Evolutionary conservation across 805 yeast species (phyloP), one percentile per base, ranked within the genome.

Genomic region (Clavispora asparagi): DNA sequence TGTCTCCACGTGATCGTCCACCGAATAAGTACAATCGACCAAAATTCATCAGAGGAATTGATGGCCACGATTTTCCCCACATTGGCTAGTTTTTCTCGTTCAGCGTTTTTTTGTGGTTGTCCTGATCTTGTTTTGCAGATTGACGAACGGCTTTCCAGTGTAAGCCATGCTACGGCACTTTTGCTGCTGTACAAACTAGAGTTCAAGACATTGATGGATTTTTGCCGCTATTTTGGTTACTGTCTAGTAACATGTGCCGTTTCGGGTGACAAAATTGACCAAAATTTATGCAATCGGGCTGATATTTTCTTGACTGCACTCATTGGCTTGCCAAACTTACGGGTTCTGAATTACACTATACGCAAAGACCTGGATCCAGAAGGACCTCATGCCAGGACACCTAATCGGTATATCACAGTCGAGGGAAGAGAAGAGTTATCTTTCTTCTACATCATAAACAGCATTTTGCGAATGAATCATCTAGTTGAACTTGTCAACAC

Each of bases 341-440:
- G 46, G 17, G n/a, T 48, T 31, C 30, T 44, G 4, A 48, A 46
- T 26, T 54, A 50, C 39, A 7, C 12, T 25, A 14, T 19, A 3
- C 38, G 38, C 7, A 14, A 10, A 29, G 16, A 8, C 29, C 29
- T 27, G 29, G 6, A 14, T 31, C 35, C 35, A 7, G 35, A 12
- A 8, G 35, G 17, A 26, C 7, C 32, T 14, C 8, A 12, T n/a
- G 6, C 16, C 6, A 6, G n/a, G n/a, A 14, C 16, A 4, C n/a
- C 41, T 19, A 11, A 32, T 23, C n/a, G 30, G 36, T 30, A 50
- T 31, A 38, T 53, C 3, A 26, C 58, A 1, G 44, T 35, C 5
- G 12, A 33, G 1, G 55, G 50, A 23, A 48, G 58, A 28, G 56
- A 52, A 11, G 56, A 54, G 33, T 36, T 54, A 9, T 45, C 58